phyloP scores from a whole-genome alignment of 768 basidiomycete species.

The Leccinum uliginosum region DNA sequence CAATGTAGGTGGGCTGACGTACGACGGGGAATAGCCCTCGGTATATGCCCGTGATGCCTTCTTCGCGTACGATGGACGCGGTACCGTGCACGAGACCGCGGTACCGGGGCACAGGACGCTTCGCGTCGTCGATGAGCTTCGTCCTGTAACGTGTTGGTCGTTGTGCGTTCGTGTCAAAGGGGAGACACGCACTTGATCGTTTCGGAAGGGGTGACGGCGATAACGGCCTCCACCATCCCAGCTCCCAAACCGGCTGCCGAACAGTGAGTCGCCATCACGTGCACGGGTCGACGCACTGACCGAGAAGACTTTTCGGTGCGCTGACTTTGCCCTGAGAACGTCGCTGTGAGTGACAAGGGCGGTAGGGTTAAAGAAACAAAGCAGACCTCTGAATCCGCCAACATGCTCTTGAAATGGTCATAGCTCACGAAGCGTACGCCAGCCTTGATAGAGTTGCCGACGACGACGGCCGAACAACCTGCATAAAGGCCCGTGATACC shows the following conservation, averaged over 20 bases:
- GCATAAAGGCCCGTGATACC: slow-evolving; percentile 90
- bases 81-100: slow-evolving; percentile 87
- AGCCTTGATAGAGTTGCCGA: slow-evolving; percentile 91
- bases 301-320: slow-evolving; percentile 78
- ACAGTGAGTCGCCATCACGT: slow-evolving; percentile 8
- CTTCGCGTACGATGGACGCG: slow-evolving; percentile 69
- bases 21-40: slow-evolving; percentile 93
- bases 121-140: slow-evolving; percentile 93
- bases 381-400: slow-evolving; percentile 77
- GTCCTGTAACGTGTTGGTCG: slow-evolving; percentile 54
- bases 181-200: slow-evolving; percentile 81
- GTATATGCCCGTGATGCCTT: slow-evolving; percentile 84
- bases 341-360: neutral
- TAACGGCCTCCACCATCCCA: slow-evolving; percentile 86
- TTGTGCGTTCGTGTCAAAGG: neutral
- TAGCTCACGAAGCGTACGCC: slow-evolving; percentile 95
- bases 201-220: slow-evolving; percentile 96
- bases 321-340: slow-evolving; percentile 78
- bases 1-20: slow-evolving; percentile 27
- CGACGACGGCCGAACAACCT: slow-evolving; percentile 82
- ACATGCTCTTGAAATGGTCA: slow-evolving; percentile 80
- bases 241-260: slow-evolving; percentile 71
- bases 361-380: neutral
- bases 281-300: slow-evolving; percentile 34
- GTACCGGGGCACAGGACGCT: slow-evolving; percentile 79